Evolutionary conservation across 306 rosid species (phyloP), one percentile per base, ranked within the genome.

Genomic region (Vigna unguiculata): DNA sequence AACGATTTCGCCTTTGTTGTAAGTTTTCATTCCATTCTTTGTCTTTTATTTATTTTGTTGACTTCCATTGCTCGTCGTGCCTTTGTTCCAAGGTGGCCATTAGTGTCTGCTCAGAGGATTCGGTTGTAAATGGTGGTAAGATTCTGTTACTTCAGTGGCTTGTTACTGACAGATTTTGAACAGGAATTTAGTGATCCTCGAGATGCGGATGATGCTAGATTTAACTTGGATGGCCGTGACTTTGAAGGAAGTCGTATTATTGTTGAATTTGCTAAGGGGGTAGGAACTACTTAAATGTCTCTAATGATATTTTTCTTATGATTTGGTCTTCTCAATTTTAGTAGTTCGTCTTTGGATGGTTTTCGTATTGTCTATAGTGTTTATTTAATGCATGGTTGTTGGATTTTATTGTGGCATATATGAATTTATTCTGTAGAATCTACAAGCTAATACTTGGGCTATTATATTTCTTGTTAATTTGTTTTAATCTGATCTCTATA

Each of bases 161-260:
- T 78, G 64, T 75, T 55, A 54, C 79, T 80, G 54, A 76, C 63
- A 17, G 61, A 17, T 81, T 75, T 38, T 81, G 82, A 40, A 69
- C 89, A 90, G 93, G 96, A 90, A 71, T 90, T 90, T 82, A 55
- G 61, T 3, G 28, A 54, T 83, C 83, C 91, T 41, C 92, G 94
- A 57, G 97, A 91, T 83, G 97, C 97, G 73, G 97, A 91, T 80
- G 97, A 91, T 81, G 97, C 97, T 30, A 88, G 93, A 76, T 87
- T 89, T 81, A 78, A 81, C 82, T 81, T 91, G 80, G 89, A 91
- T 83, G 97, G 94, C 5, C 92, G 97, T 7, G 97, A 91, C 0
- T 74, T 89, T 28, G 94, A 91, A 17, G 97, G 97, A 46, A 89
- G 86, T 72, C 92, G 94, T 41, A 69, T 91, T 30, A 78, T 89